These are phyloP conservation scores for Hydnomerulius pinastri DNA, from an alignment of 768 basidiomycete genomes.

Conservation along the genomic window DNA sequence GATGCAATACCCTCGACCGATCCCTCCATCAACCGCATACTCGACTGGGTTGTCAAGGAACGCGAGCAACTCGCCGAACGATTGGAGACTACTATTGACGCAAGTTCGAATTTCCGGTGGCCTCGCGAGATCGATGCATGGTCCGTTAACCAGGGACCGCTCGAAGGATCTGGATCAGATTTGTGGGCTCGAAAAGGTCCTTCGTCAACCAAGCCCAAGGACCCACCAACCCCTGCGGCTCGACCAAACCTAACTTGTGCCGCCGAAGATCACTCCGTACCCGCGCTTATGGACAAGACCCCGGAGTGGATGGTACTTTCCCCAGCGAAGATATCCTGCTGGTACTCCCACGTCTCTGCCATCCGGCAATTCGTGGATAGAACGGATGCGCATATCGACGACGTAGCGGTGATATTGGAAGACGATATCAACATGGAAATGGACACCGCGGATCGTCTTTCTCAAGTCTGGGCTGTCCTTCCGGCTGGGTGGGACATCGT, in stretches of 20 bases:
- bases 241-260: slow-evolving; percentile 45
- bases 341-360: slow-evolving; percentile 64
- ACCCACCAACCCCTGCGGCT: not conserved
- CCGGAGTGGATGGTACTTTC: slow-evolving; percentile 56
- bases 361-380: slow-evolving; percentile 45
- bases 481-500: slow-evolving; percentile 73
- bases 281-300: slow-evolving; percentile 35
- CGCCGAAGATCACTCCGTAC: slow-evolving; percentile 39
- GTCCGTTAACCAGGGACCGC: slow-evolving; percentile 8
- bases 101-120: slow-evolving; percentile 36
- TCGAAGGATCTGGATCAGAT: slow-evolving; percentile 22
- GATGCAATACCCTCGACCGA: slow-evolving; percentile 48
- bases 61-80: slow-evolving; percentile 24
- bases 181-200: slow-evolving; percentile 13
- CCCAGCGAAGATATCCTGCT: slow-evolving; percentile 64
- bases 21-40: slow-evolving; percentile 40
- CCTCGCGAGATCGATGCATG: slow-evolving; percentile 38
- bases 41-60: slow-evolving; percentile 41
- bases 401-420: slow-evolving; percentile 62
- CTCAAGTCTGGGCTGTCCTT: slow-evolving; percentile 49
- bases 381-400: slow-evolving; percentile 28
- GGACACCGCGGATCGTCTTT: slow-evolving; percentile 48
- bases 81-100: not conserved
- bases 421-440: slow-evolving; percentile 81
- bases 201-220: not conserved